phyloP scores from a whole-genome alignment of 306 rosid species.

The Prunus davidiana region DNA sequence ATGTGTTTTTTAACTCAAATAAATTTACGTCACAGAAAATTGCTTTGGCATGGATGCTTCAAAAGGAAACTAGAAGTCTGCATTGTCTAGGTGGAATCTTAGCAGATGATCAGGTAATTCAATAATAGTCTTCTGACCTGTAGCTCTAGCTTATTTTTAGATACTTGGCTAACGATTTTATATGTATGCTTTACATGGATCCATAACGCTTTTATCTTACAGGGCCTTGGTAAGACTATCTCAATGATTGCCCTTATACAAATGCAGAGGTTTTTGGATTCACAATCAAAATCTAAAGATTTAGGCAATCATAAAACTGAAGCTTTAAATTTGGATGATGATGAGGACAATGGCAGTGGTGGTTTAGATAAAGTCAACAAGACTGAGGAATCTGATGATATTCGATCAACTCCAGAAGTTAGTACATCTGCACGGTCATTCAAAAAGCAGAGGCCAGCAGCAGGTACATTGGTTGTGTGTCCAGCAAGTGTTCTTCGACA shows the following conservation, averaged over 20 bases:
- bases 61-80: slow-evolving; percentile 88
- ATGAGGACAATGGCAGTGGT: slow-evolving; percentile 51
- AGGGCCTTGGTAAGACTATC: slow-evolving; percentile 99
- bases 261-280: slow-evolving; percentile 63
- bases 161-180: slow-evolving; percentile 10
- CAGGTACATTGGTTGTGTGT: slow-evolving; percentile 95
- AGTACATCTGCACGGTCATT: slow-evolving; percentile 49
- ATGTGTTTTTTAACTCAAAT: slow-evolving; percentile 15
- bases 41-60: slow-evolving; percentile 96
- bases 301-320: slow-evolving; percentile 51
- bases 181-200: slow-evolving; percentile 16
- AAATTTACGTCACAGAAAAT: slow-evolving; percentile 62
- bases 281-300: slow-evolving; percentile 61
- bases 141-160: slow-evolving; percentile 16
- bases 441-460: slow-evolving; percentile 84
- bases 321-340: slow-evolving; percentile 86
- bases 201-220: slow-evolving; percentile 30
- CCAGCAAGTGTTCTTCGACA: slow-evolving; percentile 97
- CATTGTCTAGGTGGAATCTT: slow-evolving; percentile 97
- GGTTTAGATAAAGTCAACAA: slow-evolving; percentile 41
- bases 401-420: slow-evolving; percentile 49
- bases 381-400: slow-evolving; percentile 43
- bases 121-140: slow-evolving; percentile 7
- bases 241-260: slow-evolving; percentile 92
- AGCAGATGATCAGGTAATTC: slow-evolving; percentile 94